Percentiles rank a stretch among this genome's conserved stretches.
These are phyloP conservation scores for Pyrrhoderma lamaoense DNA, from an alignment of 1,284 basidiomycete genomes.

Conservation along the genomic window DNA sequence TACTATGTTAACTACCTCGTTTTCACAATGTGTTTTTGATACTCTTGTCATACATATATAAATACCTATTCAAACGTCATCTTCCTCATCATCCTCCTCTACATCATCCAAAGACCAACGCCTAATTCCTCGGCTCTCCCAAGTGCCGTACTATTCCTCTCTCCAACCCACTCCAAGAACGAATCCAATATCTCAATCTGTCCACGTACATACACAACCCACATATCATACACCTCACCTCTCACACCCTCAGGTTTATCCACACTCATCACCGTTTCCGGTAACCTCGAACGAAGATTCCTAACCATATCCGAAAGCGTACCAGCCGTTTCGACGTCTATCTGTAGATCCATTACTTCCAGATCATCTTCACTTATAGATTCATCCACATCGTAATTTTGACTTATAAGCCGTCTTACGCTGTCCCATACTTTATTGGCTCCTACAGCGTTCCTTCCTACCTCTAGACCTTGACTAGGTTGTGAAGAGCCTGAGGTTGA, in stretches of 20 bases:
- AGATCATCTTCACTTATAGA: slow-evolving; percentile 20
- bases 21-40: neutral
- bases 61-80: too few relatives aligned
- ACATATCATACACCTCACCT: slow-evolving; percentile 9
- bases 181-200: slow-evolving; percentile 13
- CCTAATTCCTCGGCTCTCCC: slow-evolving; percentile 12
- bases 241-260: neutral
- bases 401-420: slow-evolving; percentile 38
- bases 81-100: neutral
- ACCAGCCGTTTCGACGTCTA: slow-evolving; percentile 8
- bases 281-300: slow-evolving; percentile 8
- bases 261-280: slow-evolving; percentile 1
- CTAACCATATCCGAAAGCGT: slow-evolving; percentile 14
- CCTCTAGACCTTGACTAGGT: slow-evolving; percentile 29
- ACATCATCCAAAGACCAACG: slow-evolving; percentile 6
- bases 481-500: slow-evolving; percentile 23
- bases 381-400: slow-evolving; percentile 24
- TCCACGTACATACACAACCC: slow-evolving; percentile 13
- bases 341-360: neutral
- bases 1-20: neutral
- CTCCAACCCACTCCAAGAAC: slow-evolving; percentile 8
- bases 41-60: too few relatives aligned
- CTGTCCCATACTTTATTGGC: slow-evolving; percentile 56
- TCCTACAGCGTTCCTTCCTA: slow-evolving; percentile 50
- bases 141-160: slow-evolving; percentile 4